Conservation (phyloP, 805 yeast species). For the Saturnispora zaruensis region DNA sequence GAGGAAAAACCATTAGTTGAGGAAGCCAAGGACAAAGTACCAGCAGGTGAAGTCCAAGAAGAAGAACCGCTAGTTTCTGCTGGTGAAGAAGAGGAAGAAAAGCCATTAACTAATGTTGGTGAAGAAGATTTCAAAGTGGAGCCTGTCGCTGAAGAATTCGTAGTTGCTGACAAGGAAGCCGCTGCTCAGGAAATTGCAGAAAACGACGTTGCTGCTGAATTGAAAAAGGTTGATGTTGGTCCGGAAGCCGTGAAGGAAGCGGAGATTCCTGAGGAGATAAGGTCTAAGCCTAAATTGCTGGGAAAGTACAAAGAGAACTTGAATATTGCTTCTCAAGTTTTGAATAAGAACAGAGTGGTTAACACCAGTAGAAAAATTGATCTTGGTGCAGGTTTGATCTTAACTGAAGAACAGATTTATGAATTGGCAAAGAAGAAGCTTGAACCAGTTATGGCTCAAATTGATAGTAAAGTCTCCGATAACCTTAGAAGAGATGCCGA, state of each 20-base stretch:
- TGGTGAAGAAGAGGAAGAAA: conserved; percentile 14
- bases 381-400: conserved; percentile 45
- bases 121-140: conserved; percentile 1
- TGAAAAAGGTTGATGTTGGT: conserved; percentile 7
- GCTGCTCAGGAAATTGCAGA: conserved; percentile 12
- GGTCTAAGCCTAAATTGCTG: conserved; percentile 36
- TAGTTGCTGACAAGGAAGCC: conserved; percentile 7
- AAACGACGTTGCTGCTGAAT: conserved; percentile 3
- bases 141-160: conserved; percentile 8
- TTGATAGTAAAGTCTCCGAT: conserved; percentile 40
- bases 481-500: conserved; percentile 28
- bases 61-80: conserved; percentile 9
- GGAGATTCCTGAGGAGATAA: conserved; percentile 31
- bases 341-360: conserved; percentile 34
- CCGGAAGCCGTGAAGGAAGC: conserved; percentile 9
- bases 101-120: conserved; percentile 10
- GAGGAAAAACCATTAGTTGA: background rate
- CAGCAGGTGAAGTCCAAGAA: background rate
- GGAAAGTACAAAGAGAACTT: conserved; percentile 42
- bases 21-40: background rate
- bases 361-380: conserved; percentile 43
- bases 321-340: conserved; percentile 38
- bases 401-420: conserved; percentile 47
- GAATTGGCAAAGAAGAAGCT: conserved; percentile 49
- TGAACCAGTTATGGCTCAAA: conserved; percentile 43